Evolutionary conservation across 2,329 filamentous ascomycete genomes (phyloP).

Genomic region (Diaporthe eres): DNA sequence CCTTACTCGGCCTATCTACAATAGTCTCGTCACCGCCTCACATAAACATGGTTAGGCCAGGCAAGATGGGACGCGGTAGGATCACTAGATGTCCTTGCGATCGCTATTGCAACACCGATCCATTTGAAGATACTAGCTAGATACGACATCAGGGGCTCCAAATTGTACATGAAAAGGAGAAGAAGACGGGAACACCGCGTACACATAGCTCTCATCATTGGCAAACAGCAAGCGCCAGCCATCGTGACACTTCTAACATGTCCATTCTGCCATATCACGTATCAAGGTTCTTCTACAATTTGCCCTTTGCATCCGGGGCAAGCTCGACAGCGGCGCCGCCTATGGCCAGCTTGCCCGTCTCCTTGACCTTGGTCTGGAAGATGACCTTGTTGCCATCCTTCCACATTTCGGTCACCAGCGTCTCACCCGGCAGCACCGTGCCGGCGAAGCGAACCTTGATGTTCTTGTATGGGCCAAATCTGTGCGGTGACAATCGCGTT

Average conservation of each 20-base stretch:
- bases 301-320: constrained; percentile 54
- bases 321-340: constrained; percentile 85
- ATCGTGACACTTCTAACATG: neutral
- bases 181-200: neutral
- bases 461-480: constrained; percentile 86
- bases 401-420: constrained; percentile 95
- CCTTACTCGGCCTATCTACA: neutral
- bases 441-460: constrained; percentile 94
- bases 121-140: neutral
- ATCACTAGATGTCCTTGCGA: neutral
- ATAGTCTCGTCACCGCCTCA: neutral
- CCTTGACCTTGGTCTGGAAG: constrained; percentile 91
- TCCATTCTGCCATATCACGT: neutral
- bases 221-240: neutral
- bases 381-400: constrained; percentile 84
- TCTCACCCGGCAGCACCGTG: constrained; percentile 87
- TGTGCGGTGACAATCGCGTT: constrained; percentile 11
- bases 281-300: constrained; percentile 43
- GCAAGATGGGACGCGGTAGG: neutral
- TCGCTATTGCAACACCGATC: neutral
- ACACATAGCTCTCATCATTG: neutral
- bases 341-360: constrained; percentile 92
- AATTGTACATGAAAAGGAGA: constrained; percentile 7
- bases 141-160: neutral
- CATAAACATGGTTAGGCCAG: neutral